Evolutionary conservation across 306 rosid genomes (phyloP), one percentile per base, ranked within the genome.

Genomic region (Luffa aegyptiaca): DNA sequence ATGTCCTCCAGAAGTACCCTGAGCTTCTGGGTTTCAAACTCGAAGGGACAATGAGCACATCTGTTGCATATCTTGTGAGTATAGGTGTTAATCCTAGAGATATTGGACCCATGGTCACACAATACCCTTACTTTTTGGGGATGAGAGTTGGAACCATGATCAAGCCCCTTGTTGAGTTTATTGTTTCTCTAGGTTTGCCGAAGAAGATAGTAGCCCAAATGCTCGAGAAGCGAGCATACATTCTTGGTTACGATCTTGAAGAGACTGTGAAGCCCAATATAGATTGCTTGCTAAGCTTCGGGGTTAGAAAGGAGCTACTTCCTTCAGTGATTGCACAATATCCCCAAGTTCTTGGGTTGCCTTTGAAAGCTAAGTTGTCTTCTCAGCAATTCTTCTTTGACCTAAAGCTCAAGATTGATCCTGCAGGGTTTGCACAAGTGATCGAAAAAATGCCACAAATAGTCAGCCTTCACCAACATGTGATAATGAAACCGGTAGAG

Each of bases 1-100:
- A 85, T 88, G 97, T 95, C 42, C 80, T 95, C 88, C 90, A 81
- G 64, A 95, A 91, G 83, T 91, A 95, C 78, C 97, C 99, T 58
- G 96, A 95, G 79, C 96, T 95, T 83, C 83, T 95, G 13, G 97
- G 99, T 72, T 95, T 90, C 84, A 95, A 93, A 86, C 97, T 91
- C 49, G 97, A 95, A 79, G 99, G 99, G 81, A 93, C 99, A 51
- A 91, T 95, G 98, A 95, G 98, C 64, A 95, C 99, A 66, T 90
- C 98, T 0, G 99, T 95, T 61, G 98, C 97, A 6, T 95, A 93
- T 86, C 96, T 91, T 83, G 93, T 95, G 82, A 93, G 99, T 76
- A 93, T 95, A 37, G 99, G 99, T 56, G 93, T 93, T 26, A 76
- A 75, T 77, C 97, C 97, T 62, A 89, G 97, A 77, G 99, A 95